Evolutionary conservation across 2,329 filamentous ascomycete species (phyloP).

Genomic region (Scedosporium dehoogii): DNA sequence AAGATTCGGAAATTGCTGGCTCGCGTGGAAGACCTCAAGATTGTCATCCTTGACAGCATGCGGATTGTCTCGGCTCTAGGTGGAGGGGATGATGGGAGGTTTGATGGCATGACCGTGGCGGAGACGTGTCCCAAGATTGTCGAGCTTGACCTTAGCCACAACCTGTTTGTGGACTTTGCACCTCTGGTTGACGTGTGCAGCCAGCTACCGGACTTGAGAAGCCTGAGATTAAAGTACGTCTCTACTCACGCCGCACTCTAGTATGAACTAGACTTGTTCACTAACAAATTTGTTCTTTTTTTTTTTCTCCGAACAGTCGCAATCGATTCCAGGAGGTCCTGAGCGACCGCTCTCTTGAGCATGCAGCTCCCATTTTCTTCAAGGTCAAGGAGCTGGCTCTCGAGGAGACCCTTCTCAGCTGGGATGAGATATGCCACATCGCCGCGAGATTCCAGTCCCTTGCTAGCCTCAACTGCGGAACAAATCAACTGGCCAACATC

Average conservation of each 20-base stretch:
- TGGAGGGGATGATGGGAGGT: slow-evolving; percentile 10
- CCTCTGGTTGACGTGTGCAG: slow-evolving; percentile 63
- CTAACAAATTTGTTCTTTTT: slow-evolving; percentile 3
- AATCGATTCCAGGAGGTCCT: slow-evolving; percentile 55
- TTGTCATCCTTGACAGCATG: slow-evolving; percentile 73
- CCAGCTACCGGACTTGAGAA: slow-evolving; percentile 55
- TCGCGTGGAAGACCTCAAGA: slow-evolving; percentile 64
- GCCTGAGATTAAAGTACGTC: slow-evolving; percentile 63
- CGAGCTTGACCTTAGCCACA: slow-evolving; percentile 79
- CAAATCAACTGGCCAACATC: slow-evolving; percentile 48
- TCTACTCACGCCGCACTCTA: not conserved
- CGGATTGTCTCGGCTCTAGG: slow-evolving; percentile 37
- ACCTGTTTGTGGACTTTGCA: slow-evolving; percentile 60
- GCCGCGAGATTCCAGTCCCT: slow-evolving; percentile 44
- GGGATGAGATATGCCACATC: slow-evolving; percentile 51
- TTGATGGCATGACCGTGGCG: slow-evolving; percentile 28
- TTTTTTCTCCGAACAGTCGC: slow-evolving; percentile 39
- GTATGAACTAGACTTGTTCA: not conserved
- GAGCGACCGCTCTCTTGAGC: slow-evolving; percentile 18
- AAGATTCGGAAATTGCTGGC: slow-evolving; percentile 79
- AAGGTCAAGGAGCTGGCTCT: slow-evolving; percentile 52
- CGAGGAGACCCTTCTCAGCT: slow-evolving; percentile 56
- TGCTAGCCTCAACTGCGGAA: slow-evolving; percentile 38
- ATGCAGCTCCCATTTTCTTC: slow-evolving; percentile 30
- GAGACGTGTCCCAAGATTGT: slow-evolving; percentile 55